A percentile compares a stretch with the other conserved stretches of the same genome.
Evolutionary conservation across 2,329 filamentous ascomycete genomes (phyloP).

Genomic region (Coniochaeta sp.): DNA sequence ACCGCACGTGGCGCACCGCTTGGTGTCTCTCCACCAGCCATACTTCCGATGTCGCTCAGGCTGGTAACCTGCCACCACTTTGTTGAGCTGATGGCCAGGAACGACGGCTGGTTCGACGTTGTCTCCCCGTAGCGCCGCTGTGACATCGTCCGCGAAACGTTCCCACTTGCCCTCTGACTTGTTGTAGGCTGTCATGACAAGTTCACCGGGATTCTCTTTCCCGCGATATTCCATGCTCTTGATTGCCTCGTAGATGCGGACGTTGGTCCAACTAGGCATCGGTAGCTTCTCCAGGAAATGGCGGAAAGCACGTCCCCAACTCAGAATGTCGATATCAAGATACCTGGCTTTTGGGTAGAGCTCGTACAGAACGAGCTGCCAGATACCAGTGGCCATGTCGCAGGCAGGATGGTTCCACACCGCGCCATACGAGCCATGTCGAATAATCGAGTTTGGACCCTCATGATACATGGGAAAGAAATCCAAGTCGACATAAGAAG

Average conservation of each 20-base stretch:
- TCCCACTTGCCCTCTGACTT: not conserved
- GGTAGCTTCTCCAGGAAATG: constrained; percentile 7
- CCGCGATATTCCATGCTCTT: not conserved
- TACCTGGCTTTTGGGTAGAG: not conserved
- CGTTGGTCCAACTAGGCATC: not conserved
- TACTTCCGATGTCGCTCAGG: not conserved
- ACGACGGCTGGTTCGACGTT: not conserved
- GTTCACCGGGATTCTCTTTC: not conserved
- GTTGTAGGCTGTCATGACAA: not conserved
- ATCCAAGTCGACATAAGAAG: constrained; percentile 2
- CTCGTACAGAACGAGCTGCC: not conserved
- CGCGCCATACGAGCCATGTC: constrained; percentile 7
- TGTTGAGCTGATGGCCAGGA: not conserved
- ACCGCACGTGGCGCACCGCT: not conserved
- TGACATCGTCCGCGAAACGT: not conserved
- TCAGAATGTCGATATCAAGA: constrained; percentile 2
- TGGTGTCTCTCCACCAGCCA: not conserved
- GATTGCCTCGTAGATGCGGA: not conserved
- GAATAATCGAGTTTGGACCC: constrained; percentile 3
- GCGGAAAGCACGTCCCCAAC: constrained; percentile 2
- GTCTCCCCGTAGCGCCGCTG: not conserved
- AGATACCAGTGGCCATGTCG: constrained; percentile 2
- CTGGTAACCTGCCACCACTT: not conserved
- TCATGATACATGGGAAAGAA: constrained; percentile 7
- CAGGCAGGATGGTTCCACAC: constrained; percentile 5